Evolutionary conservation across 1,284 basidiomycete species (phyloP).

Genomic region (Athelia sp.): DNA sequence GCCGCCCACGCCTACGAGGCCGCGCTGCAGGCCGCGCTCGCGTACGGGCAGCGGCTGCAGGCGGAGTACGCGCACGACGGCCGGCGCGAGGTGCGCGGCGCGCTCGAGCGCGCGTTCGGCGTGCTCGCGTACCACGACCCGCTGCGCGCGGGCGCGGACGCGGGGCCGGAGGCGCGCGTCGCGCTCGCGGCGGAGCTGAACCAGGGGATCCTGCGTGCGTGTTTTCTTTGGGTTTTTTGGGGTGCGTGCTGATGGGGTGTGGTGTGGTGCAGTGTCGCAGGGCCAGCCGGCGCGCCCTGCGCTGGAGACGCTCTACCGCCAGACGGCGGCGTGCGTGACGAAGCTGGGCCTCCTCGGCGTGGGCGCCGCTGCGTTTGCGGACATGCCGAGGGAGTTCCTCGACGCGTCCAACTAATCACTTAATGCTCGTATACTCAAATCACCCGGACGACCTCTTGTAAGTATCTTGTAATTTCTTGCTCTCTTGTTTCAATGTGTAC

Average conservation of each 20-base stretch:
- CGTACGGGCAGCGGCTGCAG: conserved; percentile 65
- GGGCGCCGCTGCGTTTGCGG: conserved; percentile 75
- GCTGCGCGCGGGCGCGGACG: conserved; percentile 54
- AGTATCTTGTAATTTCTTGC: too few relatives aligned
- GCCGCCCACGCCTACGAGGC: conserved; percentile 41
- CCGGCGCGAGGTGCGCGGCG: conserved; percentile 54
- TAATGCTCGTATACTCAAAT: too few relatives aligned
- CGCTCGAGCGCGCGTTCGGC: conserved; percentile 69
- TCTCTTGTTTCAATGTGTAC: too few relatives aligned
- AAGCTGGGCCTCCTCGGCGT: conserved; percentile 66
- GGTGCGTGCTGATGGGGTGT: neutral
- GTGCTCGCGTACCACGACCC: conserved; percentile 78
- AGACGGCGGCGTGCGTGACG: conserved; percentile 57
- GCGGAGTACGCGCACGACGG: conserved; percentile 59
- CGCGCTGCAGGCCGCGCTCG: conserved; percentile 59
- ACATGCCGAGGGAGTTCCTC: conserved; percentile 68
- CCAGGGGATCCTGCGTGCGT: conserved; percentile 73
- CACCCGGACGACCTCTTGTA: too few relatives aligned
- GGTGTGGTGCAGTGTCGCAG: conserved; percentile 58
- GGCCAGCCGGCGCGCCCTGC: conserved; percentile 65
- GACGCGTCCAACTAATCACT: conserved; percentile 21
- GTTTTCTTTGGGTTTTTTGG: conserved; percentile 2
- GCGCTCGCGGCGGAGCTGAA: conserved; percentile 74
- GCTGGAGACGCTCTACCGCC: conserved; percentile 72
- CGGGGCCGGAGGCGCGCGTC: conserved; percentile 58